phyloP scores from a whole-genome alignment of 1,139 yeast species.

The Yamadazyma atmosphaerica region DNA sequence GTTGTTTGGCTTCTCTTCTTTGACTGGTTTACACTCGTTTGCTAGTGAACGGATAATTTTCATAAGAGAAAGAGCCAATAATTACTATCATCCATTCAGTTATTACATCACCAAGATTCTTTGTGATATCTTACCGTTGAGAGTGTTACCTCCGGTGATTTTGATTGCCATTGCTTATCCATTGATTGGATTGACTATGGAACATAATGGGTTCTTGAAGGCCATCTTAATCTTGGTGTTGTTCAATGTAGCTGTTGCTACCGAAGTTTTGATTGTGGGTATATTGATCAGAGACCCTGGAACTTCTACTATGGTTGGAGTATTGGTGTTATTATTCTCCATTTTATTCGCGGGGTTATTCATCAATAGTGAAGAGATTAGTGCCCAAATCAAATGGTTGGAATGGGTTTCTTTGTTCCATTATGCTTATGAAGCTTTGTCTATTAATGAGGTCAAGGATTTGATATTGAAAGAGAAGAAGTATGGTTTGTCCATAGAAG shows the following conservation, averaged over 20 bases:
- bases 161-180: slow-evolving; percentile 89
- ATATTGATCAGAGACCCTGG: slow-evolving; percentile 88
- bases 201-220: slow-evolving; percentile 72
- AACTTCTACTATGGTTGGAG: slow-evolving; percentile 88
- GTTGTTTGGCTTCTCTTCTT: slow-evolving; percentile 88
- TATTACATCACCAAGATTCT: slow-evolving; percentile 82
- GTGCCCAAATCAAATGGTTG: slow-evolving; percentile 70
- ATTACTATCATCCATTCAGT: slow-evolving; percentile 84
- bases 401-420: slow-evolving; percentile 90
- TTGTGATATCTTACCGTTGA: slow-evolving; percentile 85
- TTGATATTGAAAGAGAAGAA: slow-evolving; percentile 82
- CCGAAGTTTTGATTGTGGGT: slow-evolving; percentile 84
- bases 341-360: slow-evolving; percentile 90
- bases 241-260: slow-evolving; percentile 83
- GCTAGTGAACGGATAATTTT: slow-evolving; percentile 86
- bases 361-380: slow-evolving; percentile 77
- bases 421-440: slow-evolving; percentile 89
- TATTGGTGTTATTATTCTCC: slow-evolving; percentile 77
- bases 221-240: slow-evolving; percentile 68
- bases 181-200: slow-evolving; percentile 81
- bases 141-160: slow-evolving; percentile 87
- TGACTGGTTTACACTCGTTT: slow-evolving; percentile 88
- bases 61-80: slow-evolving; percentile 89
- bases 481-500: slow-evolving; percentile 90
- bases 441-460: slow-evolving; percentile 92